phyloP scores from a whole-genome alignment of 352 stramenopile species.

The Achlya hypogyna region DNA sequence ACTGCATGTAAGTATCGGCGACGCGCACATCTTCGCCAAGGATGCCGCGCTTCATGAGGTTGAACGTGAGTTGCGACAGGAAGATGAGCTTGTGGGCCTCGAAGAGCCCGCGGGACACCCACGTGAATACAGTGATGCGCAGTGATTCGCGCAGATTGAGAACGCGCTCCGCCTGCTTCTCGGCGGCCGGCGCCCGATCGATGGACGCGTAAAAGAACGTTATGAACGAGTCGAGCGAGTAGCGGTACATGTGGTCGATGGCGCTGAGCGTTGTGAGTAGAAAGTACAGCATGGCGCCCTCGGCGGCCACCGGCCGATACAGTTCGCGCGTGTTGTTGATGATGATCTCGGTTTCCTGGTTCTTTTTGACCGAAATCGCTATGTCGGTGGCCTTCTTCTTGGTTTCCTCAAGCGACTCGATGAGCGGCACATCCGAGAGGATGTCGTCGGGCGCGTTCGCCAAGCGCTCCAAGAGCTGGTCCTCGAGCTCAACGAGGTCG shows the following conservation, averaged over 20 bases:
- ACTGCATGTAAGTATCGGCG: constrained; percentile 95
- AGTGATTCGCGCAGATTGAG: constrained; percentile 89
- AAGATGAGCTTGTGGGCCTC: constrained; percentile 97
- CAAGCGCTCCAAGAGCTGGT: constrained; percentile 92
- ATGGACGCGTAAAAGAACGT: constrained; percentile 97
- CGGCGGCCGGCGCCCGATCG: constrained; percentile 64
- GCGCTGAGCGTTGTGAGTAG: constrained; percentile 91
- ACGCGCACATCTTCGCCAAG: constrained; percentile 90
- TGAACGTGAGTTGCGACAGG: constrained; percentile 94
- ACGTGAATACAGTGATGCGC: constrained; percentile 95
- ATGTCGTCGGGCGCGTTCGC: constrained; percentile 96
- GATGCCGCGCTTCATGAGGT: constrained; percentile 94
- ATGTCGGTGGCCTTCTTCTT: constrained; percentile 96
- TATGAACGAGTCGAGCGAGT: constrained; percentile 95
- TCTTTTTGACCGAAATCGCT: constrained; percentile 89
- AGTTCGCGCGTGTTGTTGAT: constrained; percentile 93
- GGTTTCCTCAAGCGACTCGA: constrained; percentile 94
- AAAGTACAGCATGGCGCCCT: constrained; percentile 97
- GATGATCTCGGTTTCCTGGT: constrained; percentile 91
- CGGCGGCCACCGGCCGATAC: constrained; percentile 89
- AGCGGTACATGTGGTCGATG: constrained; percentile 98
- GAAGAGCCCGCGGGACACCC: constrained; percentile 93
- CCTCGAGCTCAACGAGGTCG: constrained; percentile 92
- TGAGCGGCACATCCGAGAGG: constrained; percentile 92
- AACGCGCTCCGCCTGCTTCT: constrained; percentile 88